Conservation (phyloP, 805 yeast genomes). For the Barnettozyma populi region DNA sequence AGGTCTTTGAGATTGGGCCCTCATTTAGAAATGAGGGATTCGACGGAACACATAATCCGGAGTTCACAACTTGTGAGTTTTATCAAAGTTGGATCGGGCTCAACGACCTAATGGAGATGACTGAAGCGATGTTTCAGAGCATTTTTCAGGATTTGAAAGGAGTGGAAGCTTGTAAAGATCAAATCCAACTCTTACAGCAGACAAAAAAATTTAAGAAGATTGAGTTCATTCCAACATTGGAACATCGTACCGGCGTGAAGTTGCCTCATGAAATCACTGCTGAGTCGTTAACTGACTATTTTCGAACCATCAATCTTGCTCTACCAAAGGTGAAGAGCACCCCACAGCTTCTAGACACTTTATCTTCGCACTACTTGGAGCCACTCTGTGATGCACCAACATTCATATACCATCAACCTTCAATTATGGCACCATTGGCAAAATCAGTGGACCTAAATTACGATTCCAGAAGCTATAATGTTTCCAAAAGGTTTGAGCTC, state of each 20-base stretch:
- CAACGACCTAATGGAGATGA: conserved; percentile 57
- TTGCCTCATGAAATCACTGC: conserved; percentile 44
- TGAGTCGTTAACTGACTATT: conserved; percentile 37
- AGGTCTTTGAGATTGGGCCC: conserved; percentile 80
- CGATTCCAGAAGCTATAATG: conserved; percentile 29
- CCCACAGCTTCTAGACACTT: conserved; percentile 56
- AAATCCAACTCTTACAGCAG: conserved; percentile 2
- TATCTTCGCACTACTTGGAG: conserved; percentile 61
- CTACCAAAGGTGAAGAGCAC: conserved; percentile 40
- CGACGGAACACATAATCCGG: conserved; percentile 92
- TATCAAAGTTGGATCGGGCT: conserved; percentile 69
- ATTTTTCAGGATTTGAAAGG: conserved; percentile 32
- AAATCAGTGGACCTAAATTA: conserved; percentile 45
- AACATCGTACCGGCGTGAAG: conserved; percentile 40
- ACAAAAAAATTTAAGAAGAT: conserved; percentile 33
- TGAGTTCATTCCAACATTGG: conserved; percentile 67
- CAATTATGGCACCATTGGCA: conserved; percentile 80
- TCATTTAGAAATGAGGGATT: conserved; percentile 90
- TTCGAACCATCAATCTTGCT: conserved; percentile 20
- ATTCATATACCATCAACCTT: conserved; percentile 78
- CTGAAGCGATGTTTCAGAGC: conserved; percentile 49
- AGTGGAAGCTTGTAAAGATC: conserved; percentile 8
- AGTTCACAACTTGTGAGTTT: conserved; percentile 86
- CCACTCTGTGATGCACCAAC: conserved; percentile 60
- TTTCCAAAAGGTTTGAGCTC: conserved; percentile 76